Conservation (phyloP, 1,284 basidiomycete genomes). For the Moesziomyces sp. region DNA sequence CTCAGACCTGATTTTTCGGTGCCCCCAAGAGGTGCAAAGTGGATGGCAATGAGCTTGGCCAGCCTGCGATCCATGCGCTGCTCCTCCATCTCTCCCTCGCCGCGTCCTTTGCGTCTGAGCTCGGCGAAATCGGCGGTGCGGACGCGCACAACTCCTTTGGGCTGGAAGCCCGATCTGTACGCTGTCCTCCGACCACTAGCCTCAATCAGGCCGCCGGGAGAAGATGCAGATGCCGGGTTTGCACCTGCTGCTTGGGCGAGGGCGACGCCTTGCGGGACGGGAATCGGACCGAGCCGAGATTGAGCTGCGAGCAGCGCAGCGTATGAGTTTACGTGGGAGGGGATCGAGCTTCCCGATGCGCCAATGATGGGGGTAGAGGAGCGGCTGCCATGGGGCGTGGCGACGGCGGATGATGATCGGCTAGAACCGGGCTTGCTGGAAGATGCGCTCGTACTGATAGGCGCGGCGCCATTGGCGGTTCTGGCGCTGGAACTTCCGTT, state of each 20-base stretch:
- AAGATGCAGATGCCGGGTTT: conserved; percentile 1
- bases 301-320: conserved; percentile 47
- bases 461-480: conserved; percentile 6
- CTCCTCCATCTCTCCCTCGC: conserved; percentile 54
- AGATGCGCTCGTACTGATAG: conserved; percentile 17
- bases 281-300: conserved; percentile 39
- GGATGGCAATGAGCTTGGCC: conserved; percentile 55
- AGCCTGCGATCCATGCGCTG: conserved; percentile 61
- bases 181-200: conserved; percentile 33
- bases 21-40: conserved; percentile 34
- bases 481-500: neutral
- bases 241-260: conserved; percentile 30
- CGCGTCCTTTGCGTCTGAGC: conserved; percentile 21
- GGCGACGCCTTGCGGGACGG: conserved; percentile 50
- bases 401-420: conserved; percentile 23
- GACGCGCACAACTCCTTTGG: conserved; percentile 54
- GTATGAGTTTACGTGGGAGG: conserved; percentile 47
- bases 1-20: conserved; percentile 12
- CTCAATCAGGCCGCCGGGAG: neutral
- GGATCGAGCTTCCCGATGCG: conserved; percentile 27
- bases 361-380: conserved; percentile 39
- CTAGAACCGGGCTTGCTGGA: conserved; percentile 31
- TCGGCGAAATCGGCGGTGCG: conserved; percentile 48
- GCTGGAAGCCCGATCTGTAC: conserved; percentile 59
- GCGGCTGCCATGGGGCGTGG: conserved; percentile 35